A percentile compares a stretch with the other conserved stretches of the same genome.
Evolutionary conservation across 257 asterid species (phyloP).

Genomic region (Orobanche coerulescens): DNA sequence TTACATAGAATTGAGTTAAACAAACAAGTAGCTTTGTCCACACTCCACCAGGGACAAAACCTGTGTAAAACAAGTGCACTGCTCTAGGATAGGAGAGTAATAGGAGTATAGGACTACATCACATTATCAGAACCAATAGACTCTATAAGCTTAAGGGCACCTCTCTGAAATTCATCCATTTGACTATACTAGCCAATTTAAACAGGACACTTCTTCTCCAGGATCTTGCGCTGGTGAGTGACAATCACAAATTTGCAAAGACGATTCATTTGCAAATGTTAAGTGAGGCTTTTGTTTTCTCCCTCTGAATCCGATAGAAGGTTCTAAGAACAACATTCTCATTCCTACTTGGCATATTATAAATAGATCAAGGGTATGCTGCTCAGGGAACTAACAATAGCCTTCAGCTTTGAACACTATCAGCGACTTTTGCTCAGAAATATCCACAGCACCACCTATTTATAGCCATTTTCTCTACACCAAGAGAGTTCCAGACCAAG

Average conservation of each 20-base stretch:
- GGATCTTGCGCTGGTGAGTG: neutral
- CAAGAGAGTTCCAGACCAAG: slow-evolving; percentile 2
- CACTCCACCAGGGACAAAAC: neutral
- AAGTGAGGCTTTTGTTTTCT: neutral
- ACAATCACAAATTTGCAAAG: neutral
- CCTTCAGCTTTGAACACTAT: slow-evolving; percentile 2
- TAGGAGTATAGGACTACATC: neutral
- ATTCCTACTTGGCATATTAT: neutral
- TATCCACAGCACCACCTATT: neutral
- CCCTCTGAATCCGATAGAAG: neutral
- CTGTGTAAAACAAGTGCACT: neutral
- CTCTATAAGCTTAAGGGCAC: neutral
- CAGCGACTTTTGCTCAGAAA: slow-evolving; percentile 10
- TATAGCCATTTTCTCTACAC: neutral
- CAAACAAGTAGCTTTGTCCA: neutral
- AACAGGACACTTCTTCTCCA: neutral
- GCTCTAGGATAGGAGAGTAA: neutral
- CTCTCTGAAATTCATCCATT: slow-evolving; percentile 11
- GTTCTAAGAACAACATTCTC: slow-evolving; percentile 10
- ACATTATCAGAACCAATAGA: neutral
- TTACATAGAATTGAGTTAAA: neutral
- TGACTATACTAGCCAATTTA: slow-evolving; percentile 1
- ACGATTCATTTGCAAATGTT: neutral
- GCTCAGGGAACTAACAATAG: neutral
- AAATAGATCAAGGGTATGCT: slow-evolving; percentile 8